Base-by-base conservation (phyloP, 768 basidiomycete genomes). In the Serendipita sp. region DNA sequence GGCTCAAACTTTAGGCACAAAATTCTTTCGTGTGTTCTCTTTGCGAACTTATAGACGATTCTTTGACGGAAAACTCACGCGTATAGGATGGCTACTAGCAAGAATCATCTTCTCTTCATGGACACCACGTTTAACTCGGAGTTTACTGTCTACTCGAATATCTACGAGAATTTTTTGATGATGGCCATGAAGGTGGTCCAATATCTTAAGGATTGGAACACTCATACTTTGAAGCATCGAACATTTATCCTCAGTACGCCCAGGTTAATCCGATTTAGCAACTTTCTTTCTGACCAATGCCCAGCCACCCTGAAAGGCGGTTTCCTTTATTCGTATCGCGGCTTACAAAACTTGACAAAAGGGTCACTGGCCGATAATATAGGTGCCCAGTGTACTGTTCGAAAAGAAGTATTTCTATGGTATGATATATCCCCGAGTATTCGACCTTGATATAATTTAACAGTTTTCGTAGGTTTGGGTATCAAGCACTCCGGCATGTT, bases 111-210 rank as follows among this genome's bases (percentile, higher is more conserved):
- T 45, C 85, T 95, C 66, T 96, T 84, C 75, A 84, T 79, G 62
- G 94, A 97, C 71, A 79, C 80, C 3, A 70, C 72, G 13, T 77
- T 95, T 67, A 96, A 94, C 72, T 74, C 81, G 5, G 68, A 74
- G 16, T 70, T 79, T 46, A 79, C 79, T 1, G 82, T 92, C 8
- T 82, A 88, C 72, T 72, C 83, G 63, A 99, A 97, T 73, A 79
- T 95, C 11, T 96, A 92, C 72, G 88, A 92, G 71, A 89, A 86
- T 70, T 87, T 93, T 71, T 73, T 89, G 35, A 73, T 96, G 47
- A 79, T 84, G 2, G 90, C 88, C 0, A 85, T 92, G 79, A 95
- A 90, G 75, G 87, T 92, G 80, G 84, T 90, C 66, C 79, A 81
- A 63, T 96, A 97, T 71, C 75, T 97, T 38, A 78, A 80, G 41